Base-by-base conservation (phyloP, 495 filamentous ascomycete species). In the Aspergillus affinis region DNA sequence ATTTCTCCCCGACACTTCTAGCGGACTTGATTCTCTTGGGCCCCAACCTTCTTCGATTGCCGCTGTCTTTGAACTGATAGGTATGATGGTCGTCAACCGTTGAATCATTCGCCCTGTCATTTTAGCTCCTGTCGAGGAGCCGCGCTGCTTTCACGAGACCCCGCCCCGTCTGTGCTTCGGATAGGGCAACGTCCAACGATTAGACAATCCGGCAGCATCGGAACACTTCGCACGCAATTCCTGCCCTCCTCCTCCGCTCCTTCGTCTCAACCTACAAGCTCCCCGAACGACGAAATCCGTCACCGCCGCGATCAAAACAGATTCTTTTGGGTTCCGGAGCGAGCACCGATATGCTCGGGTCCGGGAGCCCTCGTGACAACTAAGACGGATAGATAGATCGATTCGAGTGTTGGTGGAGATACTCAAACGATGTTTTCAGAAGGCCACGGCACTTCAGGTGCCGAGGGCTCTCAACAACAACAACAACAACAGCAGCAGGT, bases 301-400 rank as follows among this genome's bases (percentile, higher is more conserved):
- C 55, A 44, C 26, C 56, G 59, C 54, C 59, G 61, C 55, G 54
- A 62, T 60, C 58, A 48, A 64, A 61, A 55, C 55, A 69, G 55
- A 61, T 54, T 62, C 62, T 60, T 65, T 66, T 77, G 71, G 72
- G 69, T 76, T 76, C 72, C 75, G 75, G 77, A 72, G 72, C 72
- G 72, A 73, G 73, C 74, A 75, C 64, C 77, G 75, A 72, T 74
- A 79, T 80, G 78, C 75, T 79, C 71, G 76, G 65, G 64, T 76
- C 72, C 73, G 71, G 72, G 76, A 73, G 63, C 73, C 72, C 70
- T 77, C 74, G 74, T 75, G 60, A 65, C 72, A 72, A 72, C 65
- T 61, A 67, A 67, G 61, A 77, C 74, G 72, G 74, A 75, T 63
- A 70, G 65, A 68, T 60, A 69, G 65, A 65, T 71, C 67, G 64